Evolutionary conservation across 192 early-diverging fungal species (phyloP).

Genomic region (Rhizoclosmatium globosum): DNA sequence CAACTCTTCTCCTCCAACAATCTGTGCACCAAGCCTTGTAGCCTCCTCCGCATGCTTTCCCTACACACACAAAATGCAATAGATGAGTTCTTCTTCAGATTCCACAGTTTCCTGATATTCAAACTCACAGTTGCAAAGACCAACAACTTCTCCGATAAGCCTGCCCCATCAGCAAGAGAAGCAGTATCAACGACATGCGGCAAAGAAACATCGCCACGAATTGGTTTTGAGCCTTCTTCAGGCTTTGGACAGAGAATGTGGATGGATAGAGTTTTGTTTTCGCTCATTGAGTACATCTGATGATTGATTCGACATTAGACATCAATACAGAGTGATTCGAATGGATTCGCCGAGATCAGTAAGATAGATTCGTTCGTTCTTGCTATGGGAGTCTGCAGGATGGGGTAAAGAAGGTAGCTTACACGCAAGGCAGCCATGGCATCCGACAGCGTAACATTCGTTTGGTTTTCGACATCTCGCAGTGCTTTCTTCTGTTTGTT

Average conservation of each 20-base stretch:
- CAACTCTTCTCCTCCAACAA: constrained; percentile 89
- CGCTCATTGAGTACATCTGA: constrained; percentile 47
- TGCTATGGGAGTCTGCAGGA: background rate
- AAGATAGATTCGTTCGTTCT: background rate
- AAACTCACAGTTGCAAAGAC: constrained; percentile 82
- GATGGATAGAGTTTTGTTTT: constrained; percentile 39
- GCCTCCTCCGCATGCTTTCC: constrained; percentile 86
- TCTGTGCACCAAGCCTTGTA: constrained; percentile 76
- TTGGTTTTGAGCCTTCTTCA: constrained; percentile 81
- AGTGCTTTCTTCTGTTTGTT: constrained; percentile 53
- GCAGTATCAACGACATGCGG: constrained; percentile 68
- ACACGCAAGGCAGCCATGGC: constrained; percentile 44
- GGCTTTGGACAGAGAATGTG: constrained; percentile 52
- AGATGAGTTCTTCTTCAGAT: background rate
- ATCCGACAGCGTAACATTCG: constrained; percentile 47
- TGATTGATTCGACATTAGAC: background rate
- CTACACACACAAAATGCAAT: constrained; percentile 18
- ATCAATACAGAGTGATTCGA: background rate
- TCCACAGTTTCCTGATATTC: background rate
- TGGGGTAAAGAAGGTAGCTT: background rate
- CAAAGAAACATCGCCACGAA: constrained; percentile 81
- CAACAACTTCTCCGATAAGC: constrained; percentile 53
- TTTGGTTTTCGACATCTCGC: constrained; percentile 48
- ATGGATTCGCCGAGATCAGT: background rate
- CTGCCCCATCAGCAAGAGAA: constrained; percentile 22